A percentile compares a stretch with the other conserved stretches of the same genome.
These are phyloP conservation scores for Lignosus rhinocerotis DNA, from an alignment of 1,284 basidiomycete species.

Conservation along the genomic window DNA sequence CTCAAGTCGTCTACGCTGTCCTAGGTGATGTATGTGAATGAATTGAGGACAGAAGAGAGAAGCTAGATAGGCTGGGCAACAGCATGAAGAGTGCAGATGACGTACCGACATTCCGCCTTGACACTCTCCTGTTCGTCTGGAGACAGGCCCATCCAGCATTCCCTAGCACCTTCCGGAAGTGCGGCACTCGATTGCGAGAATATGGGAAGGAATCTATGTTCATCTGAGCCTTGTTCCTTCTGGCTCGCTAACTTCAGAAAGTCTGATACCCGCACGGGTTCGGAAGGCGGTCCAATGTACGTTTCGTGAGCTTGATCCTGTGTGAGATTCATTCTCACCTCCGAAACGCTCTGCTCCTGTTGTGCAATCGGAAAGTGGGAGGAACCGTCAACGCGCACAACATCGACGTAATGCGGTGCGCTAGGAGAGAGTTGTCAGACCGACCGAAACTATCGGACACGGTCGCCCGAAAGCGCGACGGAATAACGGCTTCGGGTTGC, in stretches of 20 bases:
- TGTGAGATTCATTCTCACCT: slow-evolving; percentile 25
- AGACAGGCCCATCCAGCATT: slow-evolving; percentile 20
- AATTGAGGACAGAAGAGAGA: not conserved
- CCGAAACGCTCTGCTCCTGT: not conserved
- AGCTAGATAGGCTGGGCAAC: not conserved
- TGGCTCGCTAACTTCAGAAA: slow-evolving; percentile 29
- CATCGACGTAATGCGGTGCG: too few species aligned
- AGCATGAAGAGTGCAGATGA: not conserved
- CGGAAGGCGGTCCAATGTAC: slow-evolving; percentile 36
- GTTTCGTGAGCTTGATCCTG: slow-evolving; percentile 33
- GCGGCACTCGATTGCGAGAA: slow-evolving; percentile 13
- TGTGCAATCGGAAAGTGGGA: not conserved
- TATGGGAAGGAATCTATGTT: slow-evolving; percentile 4
- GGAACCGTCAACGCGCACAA: too few species aligned
- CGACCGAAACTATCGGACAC: not conserved
- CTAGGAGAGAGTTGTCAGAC: too few species aligned
- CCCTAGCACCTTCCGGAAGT: slow-evolving; percentile 10
- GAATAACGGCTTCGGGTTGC: not conserved
- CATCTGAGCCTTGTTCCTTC: slow-evolving; percentile 15
- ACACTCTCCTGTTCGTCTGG: slow-evolving; percentile 24
- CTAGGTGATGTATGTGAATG: slow-evolving; percentile 1
- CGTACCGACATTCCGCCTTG: slow-evolving; percentile 36
- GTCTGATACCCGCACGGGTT: slow-evolving; percentile 26
- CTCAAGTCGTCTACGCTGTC: slow-evolving; percentile 58
- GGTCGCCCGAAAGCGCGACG: not conserved